These are phyloP conservation scores for Diaporthe sp. DNA, from an alignment of 2,329 filamentous ascomycete genomes.

Conservation along the genomic window DNA sequence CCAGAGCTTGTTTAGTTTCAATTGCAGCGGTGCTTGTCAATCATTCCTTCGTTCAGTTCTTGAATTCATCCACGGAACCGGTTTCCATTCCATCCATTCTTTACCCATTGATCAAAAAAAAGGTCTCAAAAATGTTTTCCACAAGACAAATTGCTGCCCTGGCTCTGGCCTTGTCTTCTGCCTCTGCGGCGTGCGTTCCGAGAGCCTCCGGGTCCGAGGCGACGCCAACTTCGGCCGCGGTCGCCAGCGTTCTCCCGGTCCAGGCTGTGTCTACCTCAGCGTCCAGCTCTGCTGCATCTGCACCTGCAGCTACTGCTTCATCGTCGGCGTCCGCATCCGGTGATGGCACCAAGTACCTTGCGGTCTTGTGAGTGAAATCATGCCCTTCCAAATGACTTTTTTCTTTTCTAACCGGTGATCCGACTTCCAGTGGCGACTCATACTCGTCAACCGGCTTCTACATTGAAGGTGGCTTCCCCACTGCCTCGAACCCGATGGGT, in stretches of 20 bases:
- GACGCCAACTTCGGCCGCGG: slow-evolving; percentile 9
- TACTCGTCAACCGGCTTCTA: slow-evolving; percentile 41
- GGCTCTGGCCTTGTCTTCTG: slow-evolving; percentile 25
- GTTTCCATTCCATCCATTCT: slow-evolving; percentile 30
- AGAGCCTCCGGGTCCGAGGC: slow-evolving; percentile 22
- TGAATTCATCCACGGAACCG: slow-evolving; percentile 10
- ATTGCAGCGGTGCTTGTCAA: background rate
- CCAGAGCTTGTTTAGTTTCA: slow-evolving; percentile 21
- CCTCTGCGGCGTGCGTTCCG: slow-evolving; percentile 37
- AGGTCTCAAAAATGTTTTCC: slow-evolving; percentile 33
- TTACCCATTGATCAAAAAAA: background rate
- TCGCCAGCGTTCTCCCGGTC: slow-evolving; percentile 5
- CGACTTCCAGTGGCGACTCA: slow-evolving; percentile 32
- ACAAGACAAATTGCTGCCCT: slow-evolving; percentile 33
- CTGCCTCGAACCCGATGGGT: slow-evolving; percentile 33
- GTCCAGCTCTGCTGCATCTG: slow-evolving; percentile 11
- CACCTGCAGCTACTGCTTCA: slow-evolving; percentile 23
- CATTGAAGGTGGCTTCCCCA: slow-evolving; percentile 39
- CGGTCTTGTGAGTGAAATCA: slow-evolving; percentile 35
- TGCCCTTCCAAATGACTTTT: background rate
- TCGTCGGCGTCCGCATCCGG: slow-evolving; percentile 11
- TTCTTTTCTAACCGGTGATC: background rate
- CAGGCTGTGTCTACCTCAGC: slow-evolving; percentile 11
- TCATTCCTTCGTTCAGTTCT: slow-evolving; percentile 5
- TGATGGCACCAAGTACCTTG: slow-evolving; percentile 39